Conservation (phyloP, 1,284 basidiomycete genomes). For the Anthracocystis panici-leucophaei region DNA sequence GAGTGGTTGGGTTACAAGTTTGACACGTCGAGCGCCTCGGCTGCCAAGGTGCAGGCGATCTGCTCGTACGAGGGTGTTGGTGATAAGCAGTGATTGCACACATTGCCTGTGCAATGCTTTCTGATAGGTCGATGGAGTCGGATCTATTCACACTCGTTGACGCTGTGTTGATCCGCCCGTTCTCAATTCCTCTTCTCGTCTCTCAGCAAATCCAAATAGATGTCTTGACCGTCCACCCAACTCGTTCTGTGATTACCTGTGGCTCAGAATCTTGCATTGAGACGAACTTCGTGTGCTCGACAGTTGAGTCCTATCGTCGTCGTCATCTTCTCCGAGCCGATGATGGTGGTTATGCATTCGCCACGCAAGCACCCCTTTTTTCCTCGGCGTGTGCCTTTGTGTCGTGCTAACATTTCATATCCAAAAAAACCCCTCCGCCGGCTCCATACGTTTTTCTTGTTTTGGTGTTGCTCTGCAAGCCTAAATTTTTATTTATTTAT, state of each 20-base stretch:
- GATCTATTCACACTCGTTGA: neutral
- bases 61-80: slow-evolving; percentile 49
- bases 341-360: neutral
- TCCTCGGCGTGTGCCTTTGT: neutral
- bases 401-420: neutral
- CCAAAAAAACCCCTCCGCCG: neutral
- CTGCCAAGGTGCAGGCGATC: slow-evolving; percentile 71
- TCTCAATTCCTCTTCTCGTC: neutral
- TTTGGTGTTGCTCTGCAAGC: slow-evolving; percentile 5
- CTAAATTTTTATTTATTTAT: neutral
- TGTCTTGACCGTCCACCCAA: neutral
- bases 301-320: neutral
- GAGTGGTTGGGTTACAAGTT: slow-evolving; percentile 72
- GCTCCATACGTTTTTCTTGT: neutral
- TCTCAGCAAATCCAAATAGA: slow-evolving; percentile 8
- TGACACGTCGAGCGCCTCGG: slow-evolving; percentile 69
- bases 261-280: neutral
- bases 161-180: neutral
- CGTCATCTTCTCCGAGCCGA: too few relatives aligned
- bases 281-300: too few relatives aligned
- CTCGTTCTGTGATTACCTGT: neutral
- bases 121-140: neutral
- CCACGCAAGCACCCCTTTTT: neutral
- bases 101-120: too few relatives aligned
- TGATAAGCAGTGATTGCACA: slow-evolving; percentile 37